Evolutionary conservation across 768 basidiomycete genomes (phyloP), one percentile per base, ranked within the genome.

Genomic region (Nidula microcarpa): DNA sequence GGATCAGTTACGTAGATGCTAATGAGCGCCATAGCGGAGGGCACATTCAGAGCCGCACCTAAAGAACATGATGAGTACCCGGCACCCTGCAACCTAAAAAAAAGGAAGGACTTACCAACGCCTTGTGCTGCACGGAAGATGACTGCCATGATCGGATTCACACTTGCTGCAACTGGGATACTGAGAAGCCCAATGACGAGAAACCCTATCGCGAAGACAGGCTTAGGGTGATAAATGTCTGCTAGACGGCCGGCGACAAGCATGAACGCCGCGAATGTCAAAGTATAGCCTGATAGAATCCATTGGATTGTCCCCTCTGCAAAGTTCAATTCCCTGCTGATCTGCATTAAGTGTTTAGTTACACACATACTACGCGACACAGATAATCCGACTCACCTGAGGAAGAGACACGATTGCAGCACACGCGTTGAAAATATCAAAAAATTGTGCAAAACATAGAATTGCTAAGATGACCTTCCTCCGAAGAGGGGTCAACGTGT

Each of bases 81-180:
- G 23, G 23, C 10, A 18, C 13, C 23, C 4, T 46, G 14, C 23
- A 2, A 46, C 9, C 23, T n/a, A 30, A 46, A 46, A 18, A 45
- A 14, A 32, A 4, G 33, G 18, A 18, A 36, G 16, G 11, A 56
- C 41, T 13, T 50, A 56, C 53, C 57, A 23, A 56, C 56, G 9
- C 57, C 57, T 44, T 56, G 55, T 17, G 56, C 13, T 8, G 57
- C 57, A n/a, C 57, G 55, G 36, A 58, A 53, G 3, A 58, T 49
- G 23, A 58, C 49, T 11, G 50, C 33, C 47, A 49, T 50, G 33
- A 58, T 58, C 6, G 50, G 39, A 50, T 57, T 50, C 9, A 45
- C 43, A 5, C 47, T 51, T 2, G 50, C 47, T 8, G 35, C 56
- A 32, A 52, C 52, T 11, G 49, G 48, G 33, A 57, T 50, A 17